Evolutionary conservation across 306 rosid genomes (phyloP).

Genomic region (Clitoria ternatea): DNA sequence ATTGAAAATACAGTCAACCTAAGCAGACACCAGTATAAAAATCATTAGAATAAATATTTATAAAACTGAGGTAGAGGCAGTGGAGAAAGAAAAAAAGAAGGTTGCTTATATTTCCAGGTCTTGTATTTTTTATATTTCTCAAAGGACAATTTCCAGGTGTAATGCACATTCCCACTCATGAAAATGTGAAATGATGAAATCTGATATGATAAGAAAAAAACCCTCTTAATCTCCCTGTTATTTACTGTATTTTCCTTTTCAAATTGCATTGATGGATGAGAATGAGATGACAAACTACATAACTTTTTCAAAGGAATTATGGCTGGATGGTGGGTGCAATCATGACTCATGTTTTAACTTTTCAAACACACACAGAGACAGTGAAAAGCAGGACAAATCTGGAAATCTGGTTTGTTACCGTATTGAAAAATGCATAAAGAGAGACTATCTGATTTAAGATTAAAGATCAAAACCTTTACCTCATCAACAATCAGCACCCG

Average conservation of each 20-base stretch:
- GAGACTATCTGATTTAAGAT: neutral
- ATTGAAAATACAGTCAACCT: constrained; percentile 94
- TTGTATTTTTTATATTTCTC: neutral
- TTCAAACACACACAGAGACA: neutral
- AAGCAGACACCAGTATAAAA: constrained; percentile 16
- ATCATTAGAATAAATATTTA: neutral
- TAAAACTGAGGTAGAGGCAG: constrained; percentile 14
- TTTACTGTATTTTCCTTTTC: neutral
- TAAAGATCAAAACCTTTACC: constrained; percentile 41
- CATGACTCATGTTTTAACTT: constrained; percentile 1
- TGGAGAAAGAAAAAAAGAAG: neutral
- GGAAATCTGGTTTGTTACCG: neutral
- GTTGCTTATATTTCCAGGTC: constrained; percentile 10
- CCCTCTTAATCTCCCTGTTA: neutral
- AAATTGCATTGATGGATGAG: neutral
- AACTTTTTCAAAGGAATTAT: constrained; percentile 9
- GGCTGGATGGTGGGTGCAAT: neutral
- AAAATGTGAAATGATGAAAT: constrained; percentile 8
- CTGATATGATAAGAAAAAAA: neutral
- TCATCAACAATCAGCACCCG: constrained; percentile 82
- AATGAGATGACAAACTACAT: neutral
- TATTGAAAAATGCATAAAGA: neutral
- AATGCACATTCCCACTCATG: neutral
- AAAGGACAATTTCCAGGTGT: neutral
- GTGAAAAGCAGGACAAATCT: neutral